These are phyloP conservation scores for Zanthoxylum bungeanum DNA, from an alignment of 345 rosid genomes.

Conservation along the genomic window DNA sequence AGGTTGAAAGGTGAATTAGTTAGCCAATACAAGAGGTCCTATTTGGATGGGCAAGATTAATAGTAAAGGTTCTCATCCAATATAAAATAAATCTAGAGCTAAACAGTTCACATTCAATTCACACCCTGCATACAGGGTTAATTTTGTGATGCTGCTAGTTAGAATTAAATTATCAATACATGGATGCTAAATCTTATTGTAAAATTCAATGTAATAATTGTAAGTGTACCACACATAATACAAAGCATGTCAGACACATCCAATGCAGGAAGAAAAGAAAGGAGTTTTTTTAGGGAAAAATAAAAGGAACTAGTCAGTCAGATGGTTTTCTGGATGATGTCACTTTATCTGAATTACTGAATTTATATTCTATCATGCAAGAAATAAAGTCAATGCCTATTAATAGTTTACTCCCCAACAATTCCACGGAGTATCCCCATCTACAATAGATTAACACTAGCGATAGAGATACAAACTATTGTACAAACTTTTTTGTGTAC, in stretches of 20 bases:
- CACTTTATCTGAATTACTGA: neutral
- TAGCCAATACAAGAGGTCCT: neutral
- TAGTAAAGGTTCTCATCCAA: neutral
- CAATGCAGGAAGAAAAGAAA: neutral
- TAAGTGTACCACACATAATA: neutral
- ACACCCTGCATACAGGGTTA: neutral
- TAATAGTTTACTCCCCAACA: neutral
- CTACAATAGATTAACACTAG: too few species aligned
- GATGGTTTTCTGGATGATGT: neutral
- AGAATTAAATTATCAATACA: neutral
- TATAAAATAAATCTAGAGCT: neutral
- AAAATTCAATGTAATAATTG: neutral
- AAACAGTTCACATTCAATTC: neutral
- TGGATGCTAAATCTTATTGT: neutral
- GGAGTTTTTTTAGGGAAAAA: neutral
- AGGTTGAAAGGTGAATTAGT: neutral
- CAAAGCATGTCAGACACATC: neutral
- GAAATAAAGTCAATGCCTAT: neutral
- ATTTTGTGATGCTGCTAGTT: neutral
- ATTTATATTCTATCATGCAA: neutral
- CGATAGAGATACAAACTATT: too few species aligned
- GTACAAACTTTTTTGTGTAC: too few species aligned
- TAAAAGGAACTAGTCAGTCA: neutral
- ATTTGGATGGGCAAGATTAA: neutral
- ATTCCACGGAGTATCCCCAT: neutral